A percentile compares a stretch with the other conserved stretches of the same genome.
These are phyloP conservation scores for Gastrodia elata DNA, from an alignment of 106 monocot species.

Conservation along the genomic window DNA sequence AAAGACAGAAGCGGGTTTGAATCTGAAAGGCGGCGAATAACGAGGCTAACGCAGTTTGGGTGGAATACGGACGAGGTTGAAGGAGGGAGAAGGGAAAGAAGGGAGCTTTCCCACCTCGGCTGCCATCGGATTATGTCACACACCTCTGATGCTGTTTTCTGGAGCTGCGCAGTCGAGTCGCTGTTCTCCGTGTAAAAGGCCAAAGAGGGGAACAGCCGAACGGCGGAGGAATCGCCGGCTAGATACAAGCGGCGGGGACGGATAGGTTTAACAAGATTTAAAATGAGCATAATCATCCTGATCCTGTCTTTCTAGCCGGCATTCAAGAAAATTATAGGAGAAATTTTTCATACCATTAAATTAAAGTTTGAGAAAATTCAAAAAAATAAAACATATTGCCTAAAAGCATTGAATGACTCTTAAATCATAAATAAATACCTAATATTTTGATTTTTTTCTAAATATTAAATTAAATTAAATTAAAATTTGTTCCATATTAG, in stretches of 20 bases:
- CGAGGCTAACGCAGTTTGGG: constrained; percentile 18
- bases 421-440: too few relatives aligned
- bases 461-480: too few relatives aligned
- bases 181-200: not conserved
- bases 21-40: constrained; percentile 19
- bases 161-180: not conserved
- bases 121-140: constrained; percentile 17
- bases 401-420: too few relatives aligned
- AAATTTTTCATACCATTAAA: too few relatives aligned
- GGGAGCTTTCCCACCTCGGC: constrained; percentile 30
- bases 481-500: too few relatives aligned
- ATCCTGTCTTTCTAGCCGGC: too few relatives aligned
- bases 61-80: constrained; percentile 22
- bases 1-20: constrained; percentile 14
- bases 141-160: constrained; percentile 11
- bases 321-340: too few relatives aligned
- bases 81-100: constrained; percentile 27
- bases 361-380: too few relatives aligned
- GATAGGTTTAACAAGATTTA: not conserved
- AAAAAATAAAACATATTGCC: too few relatives aligned
- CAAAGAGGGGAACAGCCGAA: not conserved
- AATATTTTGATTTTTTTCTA: too few relatives aligned
- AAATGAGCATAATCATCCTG: not conserved
- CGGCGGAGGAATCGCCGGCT: not conserved
- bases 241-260: not conserved